A percentile compares a stretch with the other conserved stretches of the same genome.
Evolutionary conservation across 2,329 filamentous ascomycete genomes (phyloP).

Genomic region (Rhexocercosporidium sp.): DNA sequence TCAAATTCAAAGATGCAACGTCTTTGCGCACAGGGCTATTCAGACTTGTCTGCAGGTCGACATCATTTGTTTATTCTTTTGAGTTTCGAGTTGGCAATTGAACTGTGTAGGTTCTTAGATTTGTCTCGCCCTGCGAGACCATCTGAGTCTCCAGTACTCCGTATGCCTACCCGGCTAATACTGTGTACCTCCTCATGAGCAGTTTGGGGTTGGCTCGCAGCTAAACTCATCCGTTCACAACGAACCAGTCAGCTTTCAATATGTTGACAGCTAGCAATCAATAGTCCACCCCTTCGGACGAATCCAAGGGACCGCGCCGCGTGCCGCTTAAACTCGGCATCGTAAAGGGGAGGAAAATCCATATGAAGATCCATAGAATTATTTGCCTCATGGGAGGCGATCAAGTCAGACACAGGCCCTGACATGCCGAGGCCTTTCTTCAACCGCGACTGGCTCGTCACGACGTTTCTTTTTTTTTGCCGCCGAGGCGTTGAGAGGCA

Average conservation of each 20-base stretch:
- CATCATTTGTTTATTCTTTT: too few species aligned
- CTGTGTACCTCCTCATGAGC: neutral
- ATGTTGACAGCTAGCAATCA: neutral
- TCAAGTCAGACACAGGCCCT: neutral
- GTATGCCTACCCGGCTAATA: neutral
- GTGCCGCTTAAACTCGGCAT: conserved; percentile 1
- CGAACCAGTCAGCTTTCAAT: neutral
- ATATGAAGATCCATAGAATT: neutral
- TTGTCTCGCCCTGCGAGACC: neutral
- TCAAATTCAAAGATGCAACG: too few species aligned
- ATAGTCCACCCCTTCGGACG: neutral
- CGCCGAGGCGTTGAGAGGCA: conserved; percentile 7
- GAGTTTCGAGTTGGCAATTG: neutral
- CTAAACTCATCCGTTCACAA: neutral
- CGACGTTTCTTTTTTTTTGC: neutral
- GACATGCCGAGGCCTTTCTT: neutral
- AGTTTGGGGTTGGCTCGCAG: neutral
- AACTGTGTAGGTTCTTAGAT: neutral
- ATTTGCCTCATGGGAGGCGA: neutral
- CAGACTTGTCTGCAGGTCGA: neutral
- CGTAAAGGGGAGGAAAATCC: neutral
- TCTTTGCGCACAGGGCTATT: neutral
- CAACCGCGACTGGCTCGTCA: neutral
- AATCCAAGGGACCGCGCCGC: neutral
- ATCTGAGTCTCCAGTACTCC: neutral